Conservation (phyloP, 495 filamentous ascomycete species). For the Parmelia sp. region DNA sequence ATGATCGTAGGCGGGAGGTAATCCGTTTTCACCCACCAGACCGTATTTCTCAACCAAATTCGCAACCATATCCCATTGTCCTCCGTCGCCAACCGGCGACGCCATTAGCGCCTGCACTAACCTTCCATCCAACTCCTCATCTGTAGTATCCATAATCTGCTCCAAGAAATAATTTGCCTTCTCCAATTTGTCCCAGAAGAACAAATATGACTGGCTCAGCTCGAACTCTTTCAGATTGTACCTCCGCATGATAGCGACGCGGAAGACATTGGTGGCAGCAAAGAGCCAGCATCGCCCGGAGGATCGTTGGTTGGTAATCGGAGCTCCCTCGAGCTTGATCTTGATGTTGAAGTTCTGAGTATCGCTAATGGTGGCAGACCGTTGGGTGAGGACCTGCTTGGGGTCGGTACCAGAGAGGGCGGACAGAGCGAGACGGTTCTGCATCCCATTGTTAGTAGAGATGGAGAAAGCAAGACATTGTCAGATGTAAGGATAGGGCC, state of each 20-base stretch:
- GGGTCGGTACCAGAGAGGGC: slow-evolving; percentile 55
- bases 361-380: slow-evolving; percentile 48
- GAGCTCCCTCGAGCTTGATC: slow-evolving; percentile 73
- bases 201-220: slow-evolving; percentile 80
- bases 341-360: slow-evolving; percentile 74
- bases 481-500: neutral
- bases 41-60: slow-evolving; percentile 84
- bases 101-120: slow-evolving; percentile 60
- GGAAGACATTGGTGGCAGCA: slow-evolving; percentile 79
- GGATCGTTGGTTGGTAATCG: slow-evolving; percentile 75
- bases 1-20: neutral
- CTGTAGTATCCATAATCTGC: slow-evolving; percentile 65
- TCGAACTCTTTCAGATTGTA: slow-evolving; percentile 73
- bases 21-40: slow-evolving; percentile 36
- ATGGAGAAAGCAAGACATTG: neutral
- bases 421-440: slow-evolving; percentile 63
- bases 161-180: slow-evolving; percentile 87
- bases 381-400: slow-evolving; percentile 46
- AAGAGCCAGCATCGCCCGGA: slow-evolving; percentile 88
- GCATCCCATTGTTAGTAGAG: neutral
- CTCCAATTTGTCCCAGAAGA: slow-evolving; percentile 92
- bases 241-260: slow-evolving; percentile 72
- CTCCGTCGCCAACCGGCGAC: slow-evolving; percentile 69
- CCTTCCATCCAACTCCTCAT: slow-evolving; percentile 59
- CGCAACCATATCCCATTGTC: slow-evolving; percentile 90